Base-by-base conservation (phyloP, 2,329 filamentous ascomycete genomes). In the Teratosphaeriaceae sp. region DNA sequence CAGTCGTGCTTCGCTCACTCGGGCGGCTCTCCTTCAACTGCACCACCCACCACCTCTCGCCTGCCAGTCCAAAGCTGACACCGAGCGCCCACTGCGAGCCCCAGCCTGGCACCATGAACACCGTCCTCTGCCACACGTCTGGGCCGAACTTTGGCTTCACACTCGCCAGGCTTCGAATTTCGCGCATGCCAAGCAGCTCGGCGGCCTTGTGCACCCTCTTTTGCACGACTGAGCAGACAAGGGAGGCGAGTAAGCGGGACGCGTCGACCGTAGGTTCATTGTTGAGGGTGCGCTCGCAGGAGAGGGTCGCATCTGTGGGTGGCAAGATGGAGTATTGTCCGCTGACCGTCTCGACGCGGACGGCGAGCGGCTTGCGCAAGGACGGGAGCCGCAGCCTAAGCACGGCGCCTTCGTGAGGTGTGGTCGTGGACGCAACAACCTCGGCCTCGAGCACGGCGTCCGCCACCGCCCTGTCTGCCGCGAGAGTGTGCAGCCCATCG, bases 11-110 rank as follows among this genome's bases (percentile, higher is more conserved):
- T 18, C 44, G 4, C 5, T 33, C 40, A 75, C 66, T 67, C 80
- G 35, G 22, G 13, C n/a, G 9, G 37, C 22, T 21, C 18, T 30
- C 16, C 13, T 24, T 27, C 74, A 78, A 63, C 62, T 83, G 75
- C 42, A 87, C 70, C 46, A 89, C 68, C 80, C 83, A 89, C 85
- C 86, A 94, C 48, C 75, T 75, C 59, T 92, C 85, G 41, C 86
- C 85, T 56, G 75, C 73, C 57, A 85, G 72, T 59, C 82, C 81
- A 60, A 88, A 74, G 40, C 80, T 79, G 35, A 84, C 74, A 51
- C 82, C 80, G 29, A 94, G 67, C 49, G 82, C 78, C 85, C 87
- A 95, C 40, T 76, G 70, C 12, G 75, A 60, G 8, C 73, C 73
- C 86, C 89, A 94, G n/a, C 78, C 79, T 45, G 71, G 70, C 55